A percentile compares a stretch with the other conserved stretches of the same genome.
These are phyloP conservation scores for Daldinia decipiens DNA, from an alignment of 495 filamentous ascomycete genomes.

Conservation along the genomic window DNA sequence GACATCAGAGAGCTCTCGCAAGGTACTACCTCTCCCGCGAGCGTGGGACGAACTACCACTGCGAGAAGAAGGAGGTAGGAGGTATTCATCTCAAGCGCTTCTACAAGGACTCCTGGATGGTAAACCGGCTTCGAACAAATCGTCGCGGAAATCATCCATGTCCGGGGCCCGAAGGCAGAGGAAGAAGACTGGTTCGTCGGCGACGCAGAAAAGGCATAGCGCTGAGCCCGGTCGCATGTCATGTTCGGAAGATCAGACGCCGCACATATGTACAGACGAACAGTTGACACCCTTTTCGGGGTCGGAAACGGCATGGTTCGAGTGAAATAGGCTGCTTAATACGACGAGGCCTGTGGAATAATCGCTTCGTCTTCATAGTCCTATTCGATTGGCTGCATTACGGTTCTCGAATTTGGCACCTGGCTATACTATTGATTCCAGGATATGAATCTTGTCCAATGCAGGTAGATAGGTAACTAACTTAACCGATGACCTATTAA, in stretches of 20 bases:
- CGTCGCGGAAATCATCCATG: constrained; percentile 20
- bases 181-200: constrained; percentile 12
- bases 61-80: constrained; percentile 22
- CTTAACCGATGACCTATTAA: too few relatives aligned
- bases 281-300: constrained; percentile 29
- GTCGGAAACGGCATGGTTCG: constrained; percentile 25
- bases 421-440: too few relatives aligned
- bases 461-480: too few relatives aligned
- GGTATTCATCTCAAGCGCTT: constrained; percentile 21
- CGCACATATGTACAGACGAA: constrained; percentile 39
- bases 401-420: too few relatives aligned
- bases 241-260: constrained; percentile 40
- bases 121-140: constrained; percentile 11
- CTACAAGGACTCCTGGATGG: constrained; percentile 28
- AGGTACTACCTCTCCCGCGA: constrained; percentile 5
- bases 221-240: constrained; percentile 13
- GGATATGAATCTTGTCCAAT: too few relatives aligned
- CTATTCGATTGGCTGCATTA: background rate
- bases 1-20: constrained; percentile 30
- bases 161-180: background rate
- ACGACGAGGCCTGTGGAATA: background rate
- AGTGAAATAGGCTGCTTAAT: constrained; percentile 4
- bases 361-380: background rate
- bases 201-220: constrained; percentile 14
- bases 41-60: constrained; percentile 18